phyloP scores from a whole-genome alignment of 768 basidiomycete species.

The Trametes cingulata region DNA sequence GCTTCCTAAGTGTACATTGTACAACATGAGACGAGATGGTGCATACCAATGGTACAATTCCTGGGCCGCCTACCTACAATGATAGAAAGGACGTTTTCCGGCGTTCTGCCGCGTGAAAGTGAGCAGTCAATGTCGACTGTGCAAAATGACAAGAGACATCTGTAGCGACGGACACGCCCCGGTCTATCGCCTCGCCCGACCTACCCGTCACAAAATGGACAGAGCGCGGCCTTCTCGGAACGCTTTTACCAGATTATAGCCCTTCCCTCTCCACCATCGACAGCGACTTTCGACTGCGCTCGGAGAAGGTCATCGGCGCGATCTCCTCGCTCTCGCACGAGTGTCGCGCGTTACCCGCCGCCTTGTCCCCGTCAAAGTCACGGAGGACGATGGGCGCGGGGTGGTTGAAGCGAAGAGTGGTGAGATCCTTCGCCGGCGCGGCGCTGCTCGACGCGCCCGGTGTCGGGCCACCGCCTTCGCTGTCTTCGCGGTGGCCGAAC shows the following conservation, averaged over 20 bases:
- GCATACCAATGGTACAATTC: too few relatives aligned
- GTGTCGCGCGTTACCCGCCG: neutral
- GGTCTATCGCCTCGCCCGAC: too few relatives aligned
- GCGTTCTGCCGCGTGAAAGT: too few relatives aligned
- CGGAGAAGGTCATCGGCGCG: neutral
- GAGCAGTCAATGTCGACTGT: too few relatives aligned
- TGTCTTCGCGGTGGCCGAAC: conserved; percentile 12
- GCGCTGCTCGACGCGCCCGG: neutral
- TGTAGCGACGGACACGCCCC: too few relatives aligned
- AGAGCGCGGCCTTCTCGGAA: too few relatives aligned
- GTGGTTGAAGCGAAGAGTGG: conserved; percentile 19
- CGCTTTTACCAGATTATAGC: neutral
- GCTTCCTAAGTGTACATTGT: too few relatives aligned
- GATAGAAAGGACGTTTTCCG: too few relatives aligned
- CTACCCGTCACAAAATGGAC: too few relatives aligned
- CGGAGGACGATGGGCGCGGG: conserved; percentile 13
- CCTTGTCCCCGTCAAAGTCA: neutral
- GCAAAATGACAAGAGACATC: too few relatives aligned
- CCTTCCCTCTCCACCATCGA: neutral
- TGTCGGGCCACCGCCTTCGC: conserved; percentile 6
- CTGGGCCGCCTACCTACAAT: too few relatives aligned
- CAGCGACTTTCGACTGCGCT: neutral
- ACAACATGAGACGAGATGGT: too few relatives aligned
- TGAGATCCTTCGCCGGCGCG: neutral
- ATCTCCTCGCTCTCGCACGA: neutral